Conservation (phyloP, 2,329 filamentous ascomycete genomes). For the Hymenoscyphus albidus region DNA sequence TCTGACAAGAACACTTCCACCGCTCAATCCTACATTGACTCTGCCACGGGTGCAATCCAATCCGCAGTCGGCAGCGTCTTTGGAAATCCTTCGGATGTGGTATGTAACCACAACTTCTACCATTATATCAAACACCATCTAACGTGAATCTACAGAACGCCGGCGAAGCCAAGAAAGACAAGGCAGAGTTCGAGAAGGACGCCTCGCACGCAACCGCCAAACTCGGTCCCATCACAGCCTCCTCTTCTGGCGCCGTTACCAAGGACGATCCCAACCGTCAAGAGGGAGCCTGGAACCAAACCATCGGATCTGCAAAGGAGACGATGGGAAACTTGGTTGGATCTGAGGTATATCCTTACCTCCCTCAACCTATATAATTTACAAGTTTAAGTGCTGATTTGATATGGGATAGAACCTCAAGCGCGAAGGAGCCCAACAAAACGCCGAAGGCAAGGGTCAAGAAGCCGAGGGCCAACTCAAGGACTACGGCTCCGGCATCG, state of each 20-base stretch:
- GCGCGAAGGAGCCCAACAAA: slow-evolving; percentile 71
- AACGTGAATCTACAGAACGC: slow-evolving; percentile 13
- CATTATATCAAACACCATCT: not conserved
- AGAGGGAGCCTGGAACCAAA: slow-evolving; percentile 80
- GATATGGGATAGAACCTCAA: slow-evolving; percentile 55
- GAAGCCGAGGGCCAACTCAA: slow-evolving; percentile 79
- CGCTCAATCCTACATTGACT: slow-evolving; percentile 72
- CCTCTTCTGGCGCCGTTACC: slow-evolving; percentile 64
- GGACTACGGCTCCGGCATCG: slow-evolving; percentile 66
- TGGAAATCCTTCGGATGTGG: slow-evolving; percentile 60
- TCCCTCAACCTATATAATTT: not conserved
- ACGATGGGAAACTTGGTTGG: slow-evolving; percentile 71
- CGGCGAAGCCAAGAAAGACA: slow-evolving; percentile 53
- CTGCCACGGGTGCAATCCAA: slow-evolving; percentile 69
- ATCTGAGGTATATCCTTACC: slow-evolving; percentile 53
- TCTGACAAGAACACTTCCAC: slow-evolving; percentile 61
- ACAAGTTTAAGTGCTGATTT: slow-evolving; percentile 2
- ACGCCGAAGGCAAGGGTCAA: slow-evolving; percentile 72
- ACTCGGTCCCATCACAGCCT: slow-evolving; percentile 67
- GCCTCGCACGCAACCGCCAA: slow-evolving; percentile 73
- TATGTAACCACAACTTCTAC: slow-evolving; percentile 40
- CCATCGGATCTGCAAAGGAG: slow-evolving; percentile 82
- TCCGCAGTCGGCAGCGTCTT: slow-evolving; percentile 68
- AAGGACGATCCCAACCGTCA: slow-evolving; percentile 70
- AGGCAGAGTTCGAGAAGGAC: slow-evolving; percentile 64